Evolutionary conservation across 73 alveolate genomes (phyloP), one percentile per base, ranked within the genome.

Genomic region (Stentor coeruleus): DNA sequence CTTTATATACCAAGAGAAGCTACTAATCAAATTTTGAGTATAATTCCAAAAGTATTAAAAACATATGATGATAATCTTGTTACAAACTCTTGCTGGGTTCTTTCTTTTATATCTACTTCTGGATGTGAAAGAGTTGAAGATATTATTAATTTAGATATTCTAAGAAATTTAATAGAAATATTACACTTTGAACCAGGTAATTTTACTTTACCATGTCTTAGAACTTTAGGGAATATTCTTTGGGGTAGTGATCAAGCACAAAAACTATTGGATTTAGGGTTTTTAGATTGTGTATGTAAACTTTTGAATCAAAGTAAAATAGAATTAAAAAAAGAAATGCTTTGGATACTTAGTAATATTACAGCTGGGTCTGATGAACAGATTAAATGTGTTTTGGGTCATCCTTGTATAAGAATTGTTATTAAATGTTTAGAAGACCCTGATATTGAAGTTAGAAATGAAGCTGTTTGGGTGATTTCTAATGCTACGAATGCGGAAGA

Each of bases 151-250:
- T 74, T 91, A 33, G 86, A 89, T 28, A 91, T 94, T 0, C 79
- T 93, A n/a, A 94, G 88, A 26, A 84, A 93, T 36, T 85, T 96
- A 30, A 88, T 95, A 35, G 91, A 84, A 40, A 82, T 90, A 55
- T 92, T 95, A 36, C 89, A 85, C 59, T 93, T 88, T 60, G 77
- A 92, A 59, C 82, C 89, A 76, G 77, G 81, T 28, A 74, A 86
- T 37, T 83, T 97, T 73, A 74, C 89, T 40, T 82, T 97, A 49
- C 96, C 97, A 2, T 85, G 94, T 42, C 82, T 97, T 20, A 92
- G 99, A 84, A 86, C 97, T 28, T 81, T 97, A 14, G 99, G 99
- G 20, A 97, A 97, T 91, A 85, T 97, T 42, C 93, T 92, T 14
- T 91, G 97, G 2, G 98, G 98, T 59, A 74, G 85, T 82, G 99